Conservation (phyloP, 1,284 basidiomycete genomes). For the Microbotryomycetes sp. region DNA sequence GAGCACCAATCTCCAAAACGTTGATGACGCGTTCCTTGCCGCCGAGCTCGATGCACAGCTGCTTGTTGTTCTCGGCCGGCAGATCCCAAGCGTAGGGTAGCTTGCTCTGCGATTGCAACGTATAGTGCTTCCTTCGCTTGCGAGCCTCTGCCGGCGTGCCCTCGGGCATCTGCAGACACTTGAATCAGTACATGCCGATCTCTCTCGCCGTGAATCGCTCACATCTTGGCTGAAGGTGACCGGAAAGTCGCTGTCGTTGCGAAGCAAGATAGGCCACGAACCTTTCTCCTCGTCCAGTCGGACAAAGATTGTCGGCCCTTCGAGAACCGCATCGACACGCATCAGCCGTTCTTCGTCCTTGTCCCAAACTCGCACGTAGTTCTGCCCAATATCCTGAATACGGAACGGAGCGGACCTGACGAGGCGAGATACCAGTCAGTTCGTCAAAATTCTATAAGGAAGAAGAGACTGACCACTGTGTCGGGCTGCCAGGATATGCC, state of each 20-base stretch:
- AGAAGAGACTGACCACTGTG: constrained; percentile 64
- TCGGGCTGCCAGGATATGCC: constrained; percentile 67
- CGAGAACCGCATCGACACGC: constrained; percentile 73
- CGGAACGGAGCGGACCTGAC: constrained; percentile 80
- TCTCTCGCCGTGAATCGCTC: no score
- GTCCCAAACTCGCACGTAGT: constrained; percentile 63
- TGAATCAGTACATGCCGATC: no score
- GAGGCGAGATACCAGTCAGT: background rate
- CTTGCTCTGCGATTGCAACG: constrained; percentile 53
- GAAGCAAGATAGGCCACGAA: constrained; percentile 83
- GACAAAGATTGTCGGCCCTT: constrained; percentile 85
- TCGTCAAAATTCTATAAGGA: background rate
- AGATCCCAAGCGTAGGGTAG: constrained; percentile 88
- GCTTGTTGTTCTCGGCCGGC: constrained; percentile 78
- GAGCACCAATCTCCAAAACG: constrained; percentile 91
- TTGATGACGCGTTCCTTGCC: constrained; percentile 69
- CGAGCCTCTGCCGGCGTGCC: constrained; percentile 27
- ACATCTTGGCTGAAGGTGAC: constrained; percentile 73
- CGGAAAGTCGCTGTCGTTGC: constrained; percentile 75
- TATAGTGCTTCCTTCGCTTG: constrained; percentile 44
- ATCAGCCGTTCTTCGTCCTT: constrained; percentile 54
- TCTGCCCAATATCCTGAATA: constrained; percentile 80
- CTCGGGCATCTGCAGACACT: constrained; percentile 26
- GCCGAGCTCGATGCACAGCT: constrained; percentile 57
- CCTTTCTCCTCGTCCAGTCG: constrained; percentile 59